Evolutionary conservation across 345 rosid species (phyloP), one percentile per base, ranked within the genome.

Genomic region (Physaria fendleri): DNA sequence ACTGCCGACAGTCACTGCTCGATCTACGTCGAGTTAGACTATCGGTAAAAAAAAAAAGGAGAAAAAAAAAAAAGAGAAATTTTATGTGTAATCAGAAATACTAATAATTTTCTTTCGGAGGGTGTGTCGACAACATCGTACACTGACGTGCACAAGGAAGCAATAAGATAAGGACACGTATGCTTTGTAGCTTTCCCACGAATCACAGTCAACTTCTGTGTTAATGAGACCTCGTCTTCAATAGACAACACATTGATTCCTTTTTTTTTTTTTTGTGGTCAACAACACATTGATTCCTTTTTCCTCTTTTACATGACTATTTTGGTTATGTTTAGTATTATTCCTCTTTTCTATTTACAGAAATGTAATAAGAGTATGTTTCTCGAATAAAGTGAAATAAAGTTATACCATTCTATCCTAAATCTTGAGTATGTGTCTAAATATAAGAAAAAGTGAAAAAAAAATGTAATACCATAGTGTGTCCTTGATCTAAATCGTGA

Each of bases 61-160:
- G n/a, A n/a, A n/a, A n/a, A n/a, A n/a, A n/a, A n/a, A n/a, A n/a
- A n/a, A n/a, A n/a, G n/a, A n/a, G n/a, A n/a, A n/a, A n/a, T n/a
- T n/a, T n/a, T n/a, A n/a, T n/a, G n/a, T n/a, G n/a, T n/a, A n/a
- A n/a, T n/a, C n/a, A n/a, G n/a, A n/a, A n/a, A n/a, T n/a, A 4
- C 50, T 59, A 59, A 51, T 42, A 24, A 66, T 59, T 37, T 15
- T 51, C 66, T 51, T n/a, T 58, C 46, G 72, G 51, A 33, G 4
- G 33, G 40, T 38, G 66, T 33, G 72, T 67, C 60, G 27, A 59
- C 66, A 50, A 22, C 60, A 51, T 68, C 66, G 72, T 68, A 68
- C 72, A 32, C 11, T 67, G 44, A 57, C 38, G 38, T 33, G 59
- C 59, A 41, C 2, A 29, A n/a, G 1, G 12, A 42, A 25, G 59